Evolutionary conservation across 2,329 filamentous ascomycete genomes (phyloP).

Genomic region (Karstenula rhodostoma): DNA sequence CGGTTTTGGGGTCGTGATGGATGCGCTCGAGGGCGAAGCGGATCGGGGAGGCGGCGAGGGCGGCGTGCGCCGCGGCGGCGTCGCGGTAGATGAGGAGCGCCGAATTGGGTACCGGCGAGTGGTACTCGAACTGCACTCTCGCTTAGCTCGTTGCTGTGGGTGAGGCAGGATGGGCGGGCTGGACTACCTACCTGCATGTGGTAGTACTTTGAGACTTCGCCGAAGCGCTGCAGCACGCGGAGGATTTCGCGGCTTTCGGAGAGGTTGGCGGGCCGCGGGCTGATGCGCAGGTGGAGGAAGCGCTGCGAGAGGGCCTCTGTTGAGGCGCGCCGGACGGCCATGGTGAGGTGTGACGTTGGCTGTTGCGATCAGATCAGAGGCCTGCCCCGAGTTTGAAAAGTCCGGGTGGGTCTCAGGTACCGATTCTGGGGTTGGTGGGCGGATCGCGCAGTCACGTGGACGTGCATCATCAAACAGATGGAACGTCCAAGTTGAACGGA

Average conservation of each 20-base stretch:
- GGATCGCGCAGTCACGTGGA: constrained; percentile 25
- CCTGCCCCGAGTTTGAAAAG: constrained; percentile 1
- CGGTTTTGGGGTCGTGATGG: constrained; percentile 13
- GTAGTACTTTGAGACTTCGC: constrained; percentile 58
- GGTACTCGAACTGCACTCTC: constrained; percentile 52
- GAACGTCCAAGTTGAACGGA: background rate
- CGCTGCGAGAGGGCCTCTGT: constrained; percentile 45
- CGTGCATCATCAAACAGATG: background rate
- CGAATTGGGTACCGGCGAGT: constrained; percentile 52
- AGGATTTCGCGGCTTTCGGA: constrained; percentile 60
- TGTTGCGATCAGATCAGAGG: constrained; percentile 2
- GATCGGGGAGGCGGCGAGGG: constrained; percentile 56
- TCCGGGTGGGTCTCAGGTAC: constrained; percentile 10
- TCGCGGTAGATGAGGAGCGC: constrained; percentile 57
- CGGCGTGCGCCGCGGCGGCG: constrained; percentile 49
- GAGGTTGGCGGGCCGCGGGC: constrained; percentile 57
- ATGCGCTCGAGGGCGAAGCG: constrained; percentile 55
- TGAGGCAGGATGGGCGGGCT: background rate
- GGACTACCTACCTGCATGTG: constrained; percentile 52
- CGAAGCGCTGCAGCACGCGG: constrained; percentile 57
- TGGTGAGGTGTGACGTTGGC: constrained; percentile 24
- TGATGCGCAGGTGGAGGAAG: constrained; percentile 57
- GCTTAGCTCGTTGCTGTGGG: background rate
- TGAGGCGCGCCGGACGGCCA: constrained; percentile 39
- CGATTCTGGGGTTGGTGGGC: constrained; percentile 7